A percentile compares a stretch with the other conserved stretches of the same genome.
These are phyloP conservation scores for Punica granatum DNA, from an alignment of 345 rosid genomes.

Conservation along the genomic window DNA sequence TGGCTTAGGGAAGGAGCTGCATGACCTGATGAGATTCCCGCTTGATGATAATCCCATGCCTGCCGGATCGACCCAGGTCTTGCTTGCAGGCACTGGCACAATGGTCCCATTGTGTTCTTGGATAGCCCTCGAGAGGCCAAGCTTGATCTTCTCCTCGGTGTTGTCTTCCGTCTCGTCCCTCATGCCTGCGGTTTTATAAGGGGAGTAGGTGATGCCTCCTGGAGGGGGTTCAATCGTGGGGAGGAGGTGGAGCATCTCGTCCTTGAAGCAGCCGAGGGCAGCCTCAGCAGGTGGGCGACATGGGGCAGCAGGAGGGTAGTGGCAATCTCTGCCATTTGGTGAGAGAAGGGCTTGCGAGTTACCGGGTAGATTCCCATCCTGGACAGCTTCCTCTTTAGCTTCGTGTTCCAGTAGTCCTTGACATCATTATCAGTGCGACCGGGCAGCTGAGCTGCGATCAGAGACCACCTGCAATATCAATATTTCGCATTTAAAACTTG, in stretches of 20 bases:
- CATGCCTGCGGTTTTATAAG: constrained; percentile 12
- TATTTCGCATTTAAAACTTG: neutral
- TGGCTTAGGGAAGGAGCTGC: constrained; percentile 22
- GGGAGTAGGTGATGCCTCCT: constrained; percentile 27
- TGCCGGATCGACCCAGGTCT: neutral
- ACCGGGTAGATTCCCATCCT: constrained; percentile 93
- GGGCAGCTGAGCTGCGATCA: constrained; percentile 81
- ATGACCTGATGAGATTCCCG: constrained; percentile 23
- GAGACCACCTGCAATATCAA: constrained; percentile 53
- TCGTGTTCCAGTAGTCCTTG: constrained; percentile 88
- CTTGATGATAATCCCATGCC: neutral
- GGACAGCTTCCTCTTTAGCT: constrained; percentile 87
- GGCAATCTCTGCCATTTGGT: constrained; percentile 94
- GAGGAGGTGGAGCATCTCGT: constrained; percentile 96
- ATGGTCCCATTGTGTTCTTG: constrained; percentile 37
- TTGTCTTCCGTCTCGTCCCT: constrained; percentile 43
- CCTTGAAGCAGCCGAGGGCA: constrained; percentile 95
- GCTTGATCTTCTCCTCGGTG: constrained; percentile 54
- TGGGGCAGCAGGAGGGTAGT: constrained; percentile 90
- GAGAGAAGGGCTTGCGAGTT: constrained; percentile 97
- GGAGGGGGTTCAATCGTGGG: constrained; percentile 33
- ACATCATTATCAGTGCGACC: constrained; percentile 93
- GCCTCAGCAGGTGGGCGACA: constrained; percentile 95
- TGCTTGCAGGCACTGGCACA: constrained; percentile 15
- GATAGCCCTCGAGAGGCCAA: constrained; percentile 46